phyloP scores from a whole-genome alignment of 148 eudicot species.

The Linanthus parryae region DNA sequence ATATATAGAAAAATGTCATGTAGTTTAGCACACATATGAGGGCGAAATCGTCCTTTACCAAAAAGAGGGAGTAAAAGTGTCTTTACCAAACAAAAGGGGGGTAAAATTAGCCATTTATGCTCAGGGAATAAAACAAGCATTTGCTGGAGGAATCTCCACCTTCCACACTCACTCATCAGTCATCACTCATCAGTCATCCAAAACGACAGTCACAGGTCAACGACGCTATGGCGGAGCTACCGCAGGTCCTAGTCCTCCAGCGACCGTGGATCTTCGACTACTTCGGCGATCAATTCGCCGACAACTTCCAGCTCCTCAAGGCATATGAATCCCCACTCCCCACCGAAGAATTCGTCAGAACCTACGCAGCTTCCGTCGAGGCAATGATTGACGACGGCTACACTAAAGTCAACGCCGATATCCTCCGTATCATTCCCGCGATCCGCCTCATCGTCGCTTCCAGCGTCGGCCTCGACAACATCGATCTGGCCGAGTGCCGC shows the following conservation, averaged over 20 bases:
- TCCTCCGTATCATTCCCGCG: background rate
- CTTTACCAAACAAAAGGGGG: too few relatives aligned
- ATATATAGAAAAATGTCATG: too few relatives aligned
- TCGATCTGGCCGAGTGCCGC: background rate
- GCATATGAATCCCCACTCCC: background rate
- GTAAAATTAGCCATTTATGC: too few relatives aligned
- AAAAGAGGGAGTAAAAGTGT: too few relatives aligned
- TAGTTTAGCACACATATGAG: too few relatives aligned
- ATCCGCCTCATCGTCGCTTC: background rate
- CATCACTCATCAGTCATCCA: too few relatives aligned
- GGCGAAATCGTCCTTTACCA: too few relatives aligned
- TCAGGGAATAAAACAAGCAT: too few relatives aligned
- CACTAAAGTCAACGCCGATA: background rate
- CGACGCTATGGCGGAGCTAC: background rate
- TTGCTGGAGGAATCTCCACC: too few relatives aligned
- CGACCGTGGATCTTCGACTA: background rate
- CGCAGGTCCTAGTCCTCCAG: background rate
- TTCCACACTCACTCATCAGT: too few relatives aligned
- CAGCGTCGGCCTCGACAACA: background rate
- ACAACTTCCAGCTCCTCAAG: background rate
- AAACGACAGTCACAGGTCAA: too few relatives aligned
- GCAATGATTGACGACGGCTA: background rate
- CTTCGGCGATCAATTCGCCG: background rate
- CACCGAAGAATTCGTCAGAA: background rate
- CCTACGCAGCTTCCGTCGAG: background rate